phyloP scores from a whole-genome alignment of 2,329 filamentous ascomycete species.

The Fusarium tanahbumbuense region DNA sequence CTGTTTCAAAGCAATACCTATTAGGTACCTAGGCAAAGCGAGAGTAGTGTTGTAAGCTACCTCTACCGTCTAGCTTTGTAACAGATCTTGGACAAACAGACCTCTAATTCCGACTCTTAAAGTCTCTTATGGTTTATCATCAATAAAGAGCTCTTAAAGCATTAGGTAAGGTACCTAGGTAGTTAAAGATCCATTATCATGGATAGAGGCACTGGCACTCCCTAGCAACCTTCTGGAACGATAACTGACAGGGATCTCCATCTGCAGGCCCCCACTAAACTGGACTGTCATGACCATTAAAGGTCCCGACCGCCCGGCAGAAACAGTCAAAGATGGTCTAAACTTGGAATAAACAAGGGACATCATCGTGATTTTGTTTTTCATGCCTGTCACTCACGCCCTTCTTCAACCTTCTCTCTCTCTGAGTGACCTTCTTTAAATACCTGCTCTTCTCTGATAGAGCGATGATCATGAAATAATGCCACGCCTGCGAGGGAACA shows the following conservation, averaged over 20 bases:
- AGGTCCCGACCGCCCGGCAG: constrained; percentile 52
- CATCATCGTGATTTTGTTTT: constrained; percentile 22
- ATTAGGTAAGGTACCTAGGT: not conserved
- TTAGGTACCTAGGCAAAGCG: not conserved
- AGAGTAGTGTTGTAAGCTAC: not conserved
- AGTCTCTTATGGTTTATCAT: not conserved
- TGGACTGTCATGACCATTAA: constrained; percentile 19
- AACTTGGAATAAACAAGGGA: constrained; percentile 33
- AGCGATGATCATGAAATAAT: constrained; percentile 50
- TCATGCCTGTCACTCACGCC: constrained; percentile 26
- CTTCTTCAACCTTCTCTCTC: not conserved
- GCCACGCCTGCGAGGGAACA: constrained; percentile 56
- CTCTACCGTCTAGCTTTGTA: not conserved
- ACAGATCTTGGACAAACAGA: not conserved
- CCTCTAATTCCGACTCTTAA: not conserved
- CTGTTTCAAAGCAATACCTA: not conserved
- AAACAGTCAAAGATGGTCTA: constrained; percentile 44
- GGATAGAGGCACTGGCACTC: not conserved
- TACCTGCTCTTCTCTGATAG: not conserved
- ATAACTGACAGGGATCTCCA: constrained; percentile 21
- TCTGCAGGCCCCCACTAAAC: constrained; percentile 1
- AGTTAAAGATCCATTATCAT: not conserved
- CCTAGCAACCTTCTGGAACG: constrained; percentile 30
- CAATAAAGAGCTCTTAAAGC: not conserved
- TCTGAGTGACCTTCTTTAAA: not conserved